Conservation (phyloP, 495 filamentous ascomycete species). For the Neurospora sp. region DNA sequence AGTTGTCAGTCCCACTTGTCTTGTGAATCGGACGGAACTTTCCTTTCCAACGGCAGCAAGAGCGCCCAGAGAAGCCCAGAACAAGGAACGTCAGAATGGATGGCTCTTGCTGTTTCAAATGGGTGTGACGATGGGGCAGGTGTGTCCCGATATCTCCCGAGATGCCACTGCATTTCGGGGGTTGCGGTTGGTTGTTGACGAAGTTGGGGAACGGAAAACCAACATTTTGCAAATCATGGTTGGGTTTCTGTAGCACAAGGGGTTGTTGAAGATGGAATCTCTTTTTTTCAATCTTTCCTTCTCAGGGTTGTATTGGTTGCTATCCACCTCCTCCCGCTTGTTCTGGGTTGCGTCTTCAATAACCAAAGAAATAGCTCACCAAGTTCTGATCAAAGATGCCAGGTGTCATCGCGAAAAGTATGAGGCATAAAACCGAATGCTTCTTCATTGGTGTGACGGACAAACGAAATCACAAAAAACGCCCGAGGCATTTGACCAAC, state of each 20-base stretch:
- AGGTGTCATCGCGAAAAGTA: not conserved
- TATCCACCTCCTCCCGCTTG: not conserved
- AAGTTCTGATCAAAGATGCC: not conserved
- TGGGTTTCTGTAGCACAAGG: not conserved
- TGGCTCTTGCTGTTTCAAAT: not conserved
- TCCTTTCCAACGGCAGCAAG: not conserved
- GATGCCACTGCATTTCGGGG: not conserved
- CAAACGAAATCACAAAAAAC: not conserved
- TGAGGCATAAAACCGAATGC: not conserved
- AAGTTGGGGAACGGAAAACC: not conserved
- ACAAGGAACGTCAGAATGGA: not conserved
- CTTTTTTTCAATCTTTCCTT: not conserved
- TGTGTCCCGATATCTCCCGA: constrained; percentile 11
- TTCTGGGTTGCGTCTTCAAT: not conserved
- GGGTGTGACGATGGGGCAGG: constrained; percentile 3
- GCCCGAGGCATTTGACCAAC: not conserved
- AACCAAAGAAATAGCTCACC: not conserved
- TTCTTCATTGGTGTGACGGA: not conserved
- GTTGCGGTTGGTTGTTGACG: not conserved
- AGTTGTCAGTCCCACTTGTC: not conserved
- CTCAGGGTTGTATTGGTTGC: not conserved
- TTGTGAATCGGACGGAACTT: not conserved
- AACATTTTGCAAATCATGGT: not conserved
- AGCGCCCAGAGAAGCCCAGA: not conserved
- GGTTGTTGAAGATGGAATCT: not conserved